phyloP scores from a whole-genome alignment of 345 rosid species.

The Moricandia moricandioides region DNA sequence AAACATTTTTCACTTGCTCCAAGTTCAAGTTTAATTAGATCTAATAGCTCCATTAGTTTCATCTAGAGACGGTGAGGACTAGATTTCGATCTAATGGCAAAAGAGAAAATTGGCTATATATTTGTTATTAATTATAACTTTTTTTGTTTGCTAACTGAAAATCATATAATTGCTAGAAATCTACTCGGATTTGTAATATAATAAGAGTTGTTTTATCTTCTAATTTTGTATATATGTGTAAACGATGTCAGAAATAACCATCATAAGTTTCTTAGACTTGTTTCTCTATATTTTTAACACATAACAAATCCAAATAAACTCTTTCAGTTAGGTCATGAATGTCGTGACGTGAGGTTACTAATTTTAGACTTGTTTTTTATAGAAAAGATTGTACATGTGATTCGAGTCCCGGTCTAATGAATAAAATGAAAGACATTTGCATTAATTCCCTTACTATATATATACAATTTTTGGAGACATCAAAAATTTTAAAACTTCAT shows the following conservation, averaged over 20 bases:
- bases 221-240: neutral
- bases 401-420: neutral
- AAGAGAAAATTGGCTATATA: neutral
- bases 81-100: neutral
- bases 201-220: neutral
- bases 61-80: neutral
- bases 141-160: no score
- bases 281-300: neutral
- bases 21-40: neutral
- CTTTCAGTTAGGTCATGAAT: neutral
- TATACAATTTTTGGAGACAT: neutral
- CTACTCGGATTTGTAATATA: neutral
- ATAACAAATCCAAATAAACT: neutral
- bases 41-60: neutral
- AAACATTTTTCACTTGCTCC: neutral
- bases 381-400: neutral
- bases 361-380: neutral
- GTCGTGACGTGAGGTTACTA: neutral
- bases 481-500: neutral
- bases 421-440: neutral
- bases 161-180: neutral
- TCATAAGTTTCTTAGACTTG: neutral
- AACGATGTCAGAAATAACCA: neutral
- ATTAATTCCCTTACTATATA: neutral
- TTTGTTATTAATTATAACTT: neutral